These are phyloP conservation scores for Aspergillus nomiae DNA, from an alignment of 2,329 filamentous ascomycete genomes.

Conservation along the genomic window DNA sequence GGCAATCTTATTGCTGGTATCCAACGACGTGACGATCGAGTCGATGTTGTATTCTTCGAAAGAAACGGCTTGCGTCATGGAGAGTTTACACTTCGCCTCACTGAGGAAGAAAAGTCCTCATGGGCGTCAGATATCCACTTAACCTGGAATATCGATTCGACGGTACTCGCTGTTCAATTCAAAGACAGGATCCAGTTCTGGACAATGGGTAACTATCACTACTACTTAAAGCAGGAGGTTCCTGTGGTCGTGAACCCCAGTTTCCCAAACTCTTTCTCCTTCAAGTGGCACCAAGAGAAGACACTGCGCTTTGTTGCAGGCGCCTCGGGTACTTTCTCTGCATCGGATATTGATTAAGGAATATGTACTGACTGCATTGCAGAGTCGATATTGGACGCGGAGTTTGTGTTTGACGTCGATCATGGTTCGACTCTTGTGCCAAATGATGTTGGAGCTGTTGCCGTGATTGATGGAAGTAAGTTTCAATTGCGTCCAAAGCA, in stretches of 20 bases:
- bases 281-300: slow-evolving; percentile 83
- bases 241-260: slow-evolving; percentile 39
- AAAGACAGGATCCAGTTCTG: slow-evolving; percentile 81
- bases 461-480: slow-evolving; percentile 78
- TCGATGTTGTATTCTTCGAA: slow-evolving; percentile 93
- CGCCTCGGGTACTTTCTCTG: slow-evolving; percentile 45
- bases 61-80: slow-evolving; percentile 96
- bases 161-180: slow-evolving; percentile 79
- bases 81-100: slow-evolving; percentile 77
- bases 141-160: slow-evolving; percentile 90
- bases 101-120: slow-evolving; percentile 58
- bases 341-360: slow-evolving; percentile 10
- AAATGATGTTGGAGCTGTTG: slow-evolving; percentile 75
- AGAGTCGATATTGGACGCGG: slow-evolving; percentile 59
- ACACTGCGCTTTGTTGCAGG: slow-evolving; percentile 67
- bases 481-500: slow-evolving; percentile 14
- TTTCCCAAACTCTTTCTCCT: slow-evolving; percentile 27
- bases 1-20: slow-evolving; percentile 90
- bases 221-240: slow-evolving; percentile 94
- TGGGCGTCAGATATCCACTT: slow-evolving; percentile 65
- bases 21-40: slow-evolving; percentile 67
- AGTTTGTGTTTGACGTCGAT: slow-evolving; percentile 69
- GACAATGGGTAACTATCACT: slow-evolving; percentile 98
- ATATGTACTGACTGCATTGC: slow-evolving; percentile 4
- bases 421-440: slow-evolving; percentile 71